Percentiles rank a stretch among this genome's conserved stretches.
Conservation (phyloP, 2,329 filamentous ascomycete species). For the Lachnellula hyalina region DNA sequence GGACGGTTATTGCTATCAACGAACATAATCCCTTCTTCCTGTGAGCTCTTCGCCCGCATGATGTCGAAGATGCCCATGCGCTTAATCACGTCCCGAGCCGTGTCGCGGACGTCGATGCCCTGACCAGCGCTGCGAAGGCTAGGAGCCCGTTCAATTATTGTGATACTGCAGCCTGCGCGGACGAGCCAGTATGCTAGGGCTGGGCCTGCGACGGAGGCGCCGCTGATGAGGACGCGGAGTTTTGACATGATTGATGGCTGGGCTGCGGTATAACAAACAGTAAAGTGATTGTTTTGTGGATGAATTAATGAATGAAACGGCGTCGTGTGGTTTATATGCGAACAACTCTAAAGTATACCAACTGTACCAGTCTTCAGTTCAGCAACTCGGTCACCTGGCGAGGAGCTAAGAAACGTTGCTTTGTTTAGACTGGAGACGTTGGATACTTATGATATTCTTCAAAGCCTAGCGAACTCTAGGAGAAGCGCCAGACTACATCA, state of each 20-base stretch:
- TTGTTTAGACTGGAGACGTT: no score
- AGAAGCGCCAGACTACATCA: no score
- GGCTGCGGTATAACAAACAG: no score
- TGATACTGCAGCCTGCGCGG: conserved; percentile 32
- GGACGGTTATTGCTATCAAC: conserved; percentile 36
- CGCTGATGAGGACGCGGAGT: conserved; percentile 32
- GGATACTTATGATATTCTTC: no score
- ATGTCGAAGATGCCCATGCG: conserved; percentile 42
- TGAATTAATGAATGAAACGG: no score
- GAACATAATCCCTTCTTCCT: conserved; percentile 43
- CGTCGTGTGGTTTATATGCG: no score
- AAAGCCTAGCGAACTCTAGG: no score
- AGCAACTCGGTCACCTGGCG: no score
- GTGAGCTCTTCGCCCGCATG: conserved; percentile 37
- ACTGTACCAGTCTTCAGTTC: no score
- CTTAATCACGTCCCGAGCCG: conserved; percentile 45
- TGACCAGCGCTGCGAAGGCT: conserved; percentile 43
- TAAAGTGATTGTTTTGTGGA: no score
- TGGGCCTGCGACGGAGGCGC: conserved; percentile 34
- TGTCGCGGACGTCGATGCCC: conserved; percentile 49
- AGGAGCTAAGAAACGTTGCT: no score
- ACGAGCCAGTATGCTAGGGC: conserved; percentile 47
- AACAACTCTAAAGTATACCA: no score
- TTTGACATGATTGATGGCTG: neutral
- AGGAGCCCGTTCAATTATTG: conserved; percentile 38